A percentile compares a stretch with the other conserved stretches of the same genome.
phyloP scores from a whole-genome alignment of 2,329 filamentous ascomycete species.

The Venturia asperata region DNA sequence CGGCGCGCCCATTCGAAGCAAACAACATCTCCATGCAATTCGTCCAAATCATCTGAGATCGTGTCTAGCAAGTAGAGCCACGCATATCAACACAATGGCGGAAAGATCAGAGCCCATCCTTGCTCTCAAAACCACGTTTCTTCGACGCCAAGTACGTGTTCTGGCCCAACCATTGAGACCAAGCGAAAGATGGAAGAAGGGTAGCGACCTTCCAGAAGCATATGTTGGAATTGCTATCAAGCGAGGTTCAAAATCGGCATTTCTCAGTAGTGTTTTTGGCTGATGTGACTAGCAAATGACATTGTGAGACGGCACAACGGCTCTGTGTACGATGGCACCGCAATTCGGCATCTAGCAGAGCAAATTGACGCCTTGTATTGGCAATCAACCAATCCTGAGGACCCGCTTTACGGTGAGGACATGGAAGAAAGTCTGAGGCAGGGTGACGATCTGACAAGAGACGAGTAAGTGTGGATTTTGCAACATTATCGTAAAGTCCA shows the following conservation, averaged over 20 bases:
- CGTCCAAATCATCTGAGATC: not conserved
- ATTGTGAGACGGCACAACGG: conserved; percentile 57
- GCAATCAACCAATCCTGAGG: conserved; percentile 35
- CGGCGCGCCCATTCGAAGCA: no score
- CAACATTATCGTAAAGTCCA: not conserved
- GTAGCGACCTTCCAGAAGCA: conserved; percentile 43
- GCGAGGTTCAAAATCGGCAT: not conserved
- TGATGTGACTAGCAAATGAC: conserved; percentile 47
- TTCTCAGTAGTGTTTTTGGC: not conserved
- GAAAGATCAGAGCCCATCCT: conserved; percentile 37
- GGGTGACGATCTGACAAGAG: conserved; percentile 16
- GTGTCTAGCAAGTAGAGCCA: not conserved
- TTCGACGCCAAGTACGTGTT: conserved; percentile 54
- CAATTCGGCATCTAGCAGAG: conserved; percentile 64
- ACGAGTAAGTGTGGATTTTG: not conserved
- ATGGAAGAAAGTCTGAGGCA: conserved; percentile 13
- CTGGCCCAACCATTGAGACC: conserved; percentile 54
- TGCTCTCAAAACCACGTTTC: conserved; percentile 57
- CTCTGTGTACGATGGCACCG: conserved; percentile 59
- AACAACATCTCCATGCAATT: no score
- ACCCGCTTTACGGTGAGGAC: not conserved
- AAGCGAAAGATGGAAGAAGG: conserved; percentile 46
- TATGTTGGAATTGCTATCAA: conserved; percentile 44
- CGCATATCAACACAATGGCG: not conserved
- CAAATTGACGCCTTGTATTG: conserved; percentile 63